Conservation (phyloP, 2,329 filamentous ascomycete species). For the Celoporthe dispersa region DNA sequence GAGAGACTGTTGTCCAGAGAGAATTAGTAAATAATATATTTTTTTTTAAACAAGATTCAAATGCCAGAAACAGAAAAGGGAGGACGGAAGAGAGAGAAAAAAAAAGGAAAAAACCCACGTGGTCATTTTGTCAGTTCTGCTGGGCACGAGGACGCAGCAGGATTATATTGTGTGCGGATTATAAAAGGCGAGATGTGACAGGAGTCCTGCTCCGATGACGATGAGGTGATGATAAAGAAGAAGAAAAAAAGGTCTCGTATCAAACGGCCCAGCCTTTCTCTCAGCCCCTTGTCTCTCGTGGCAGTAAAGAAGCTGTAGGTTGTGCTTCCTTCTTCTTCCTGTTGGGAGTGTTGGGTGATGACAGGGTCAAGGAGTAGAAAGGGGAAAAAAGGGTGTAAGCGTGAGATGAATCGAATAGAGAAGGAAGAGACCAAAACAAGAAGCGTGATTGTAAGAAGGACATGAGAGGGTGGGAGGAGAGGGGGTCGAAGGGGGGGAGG, state of each 20-base stretch:
- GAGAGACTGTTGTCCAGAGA: constrained; percentile 53
- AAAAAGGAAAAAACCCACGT: constrained; percentile 41
- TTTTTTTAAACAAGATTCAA: not conserved
- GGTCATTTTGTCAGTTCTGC: constrained; percentile 44
- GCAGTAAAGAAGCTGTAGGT: not conserved
- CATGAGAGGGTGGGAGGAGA: not conserved
- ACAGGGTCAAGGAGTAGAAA: not conserved
- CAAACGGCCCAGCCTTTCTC: constrained; percentile 28
- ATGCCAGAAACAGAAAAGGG: not conserved
- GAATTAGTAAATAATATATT: constrained; percentile 35
- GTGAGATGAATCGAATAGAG: constrained; percentile 8
- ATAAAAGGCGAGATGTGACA: constrained; percentile 22
- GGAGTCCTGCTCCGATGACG: constrained; percentile 30
- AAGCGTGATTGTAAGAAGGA: constrained; percentile 3
- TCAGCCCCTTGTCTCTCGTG: constrained; percentile 21
- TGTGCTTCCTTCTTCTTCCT: too few relatives aligned
- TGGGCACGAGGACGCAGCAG: constrained; percentile 19
- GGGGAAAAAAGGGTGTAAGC: constrained; percentile 13
- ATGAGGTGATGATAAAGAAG: constrained; percentile 6
- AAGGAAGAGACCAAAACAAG: constrained; percentile 21
- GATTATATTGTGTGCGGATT: constrained; percentile 22
- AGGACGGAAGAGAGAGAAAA: not conserved
- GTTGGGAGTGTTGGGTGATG: not conserved
- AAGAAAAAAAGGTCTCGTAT: constrained; percentile 26
- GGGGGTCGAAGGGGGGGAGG: constrained; percentile 14